A percentile compares a stretch with the other conserved stretches of the same genome.
Conservation (phyloP, 768 basidiomycete species). For the Podaxis carcinomalis region DNA sequence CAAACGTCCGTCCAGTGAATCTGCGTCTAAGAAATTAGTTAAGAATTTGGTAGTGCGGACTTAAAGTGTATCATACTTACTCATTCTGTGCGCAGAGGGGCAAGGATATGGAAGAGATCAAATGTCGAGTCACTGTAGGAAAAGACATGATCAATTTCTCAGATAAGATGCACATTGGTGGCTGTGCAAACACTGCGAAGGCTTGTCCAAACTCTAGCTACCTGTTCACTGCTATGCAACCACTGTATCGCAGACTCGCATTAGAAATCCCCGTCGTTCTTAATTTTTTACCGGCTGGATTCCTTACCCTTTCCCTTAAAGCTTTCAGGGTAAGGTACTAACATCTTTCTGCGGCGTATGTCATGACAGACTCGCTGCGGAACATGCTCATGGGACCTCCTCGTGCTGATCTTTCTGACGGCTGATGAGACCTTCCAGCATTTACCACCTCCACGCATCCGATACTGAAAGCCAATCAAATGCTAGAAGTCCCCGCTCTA, state of each 20-base stretch:
- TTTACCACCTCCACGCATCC: not conserved
- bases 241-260: not conserved
- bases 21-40: slow-evolving; percentile 43
- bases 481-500: slow-evolving; percentile 6
- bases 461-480: slow-evolving; percentile 3
- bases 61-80: slow-evolving; percentile 2
- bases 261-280: not conserved
- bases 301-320: not conserved
- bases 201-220: not conserved
- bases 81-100: slow-evolving; percentile 1
- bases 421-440: not conserved
- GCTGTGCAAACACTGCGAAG: slow-evolving; percentile 7
- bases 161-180: slow-evolving; percentile 11
- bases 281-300: too few relatives aligned
- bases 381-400: not conserved
- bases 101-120: not conserved
- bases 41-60: not conserved
- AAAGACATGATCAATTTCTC: not conserved
- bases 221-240: not conserved
- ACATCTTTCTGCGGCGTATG: not conserved
- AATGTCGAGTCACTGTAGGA: slow-evolving; percentile 4
- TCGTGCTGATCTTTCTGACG: not conserved
- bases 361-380: not conserved
- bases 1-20: slow-evolving; percentile 77
- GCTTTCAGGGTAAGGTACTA: not conserved